phyloP scores from a whole-genome alignment of 805 yeast genomes.

The Phaffomyces opuntiae region DNA sequence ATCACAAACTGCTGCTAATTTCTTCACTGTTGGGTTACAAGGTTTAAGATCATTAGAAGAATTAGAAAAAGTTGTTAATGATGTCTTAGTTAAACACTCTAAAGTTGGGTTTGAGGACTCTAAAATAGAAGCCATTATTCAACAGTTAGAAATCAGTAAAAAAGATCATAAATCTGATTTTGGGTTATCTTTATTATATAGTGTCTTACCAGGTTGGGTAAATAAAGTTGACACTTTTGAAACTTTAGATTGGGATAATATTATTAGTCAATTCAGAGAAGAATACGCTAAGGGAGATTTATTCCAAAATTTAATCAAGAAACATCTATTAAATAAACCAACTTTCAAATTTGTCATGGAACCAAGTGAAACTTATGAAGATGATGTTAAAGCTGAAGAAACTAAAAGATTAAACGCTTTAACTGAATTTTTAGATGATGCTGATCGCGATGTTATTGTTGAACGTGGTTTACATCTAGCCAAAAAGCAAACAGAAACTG shows the following conservation, averaged over 20 bases:
- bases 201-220: constrained; percentile 80
- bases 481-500: constrained; percentile 57
- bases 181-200: constrained; percentile 71
- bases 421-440: constrained; percentile 38
- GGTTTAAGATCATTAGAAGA: constrained; percentile 50
- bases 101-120: constrained; percentile 41
- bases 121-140: constrained; percentile 79
- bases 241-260: constrained; percentile 55
- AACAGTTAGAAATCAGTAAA: constrained; percentile 77
- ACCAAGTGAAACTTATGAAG: constrained; percentile 56
- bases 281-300: constrained; percentile 51
- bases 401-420: constrained; percentile 37
- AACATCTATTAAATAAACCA: constrained; percentile 47
- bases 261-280: constrained; percentile 50
- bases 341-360: constrained; percentile 68
- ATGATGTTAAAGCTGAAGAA: constrained; percentile 50
- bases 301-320: constrained; percentile 52
- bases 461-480: constrained; percentile 55
- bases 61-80: constrained; percentile 41
- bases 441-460: constrained; percentile 51
- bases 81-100: constrained; percentile 39
- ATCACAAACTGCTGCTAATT: constrained; percentile 63
- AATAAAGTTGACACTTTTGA: constrained; percentile 74
- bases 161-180: constrained; percentile 87
- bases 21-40: constrained; percentile 81